Conservation (phyloP, 129 eudicot species). For the Heracleum sosnowskyi region DNA sequence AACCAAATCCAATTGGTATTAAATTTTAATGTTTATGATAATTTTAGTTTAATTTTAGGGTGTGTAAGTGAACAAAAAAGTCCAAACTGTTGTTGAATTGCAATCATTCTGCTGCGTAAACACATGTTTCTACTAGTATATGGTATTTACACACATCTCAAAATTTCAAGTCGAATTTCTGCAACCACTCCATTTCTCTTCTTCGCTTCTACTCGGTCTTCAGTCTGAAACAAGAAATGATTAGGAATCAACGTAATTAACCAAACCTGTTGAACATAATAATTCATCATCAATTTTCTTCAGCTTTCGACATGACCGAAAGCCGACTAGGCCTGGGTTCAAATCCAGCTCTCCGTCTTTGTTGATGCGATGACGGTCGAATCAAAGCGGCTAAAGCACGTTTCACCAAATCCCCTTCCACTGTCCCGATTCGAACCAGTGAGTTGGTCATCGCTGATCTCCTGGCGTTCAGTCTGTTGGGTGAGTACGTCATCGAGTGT, state of each 20-base stretch:
- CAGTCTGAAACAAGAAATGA: constrained; percentile 26
- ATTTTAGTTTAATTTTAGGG: background rate
- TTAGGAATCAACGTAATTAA: constrained; percentile 22
- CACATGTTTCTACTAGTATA: background rate
- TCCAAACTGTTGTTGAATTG: constrained; percentile 17
- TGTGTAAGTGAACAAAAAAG: background rate
- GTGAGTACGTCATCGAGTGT: constrained; percentile 46
- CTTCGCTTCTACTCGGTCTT: no score
- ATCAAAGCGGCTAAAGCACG: constrained; percentile 86
- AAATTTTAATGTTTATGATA: no score
- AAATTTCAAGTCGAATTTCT: constrained; percentile 16
- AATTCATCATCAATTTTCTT: constrained; percentile 28
- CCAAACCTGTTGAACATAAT: constrained; percentile 43
- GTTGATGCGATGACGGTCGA: constrained; percentile 92
- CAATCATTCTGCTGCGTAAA: constrained; percentile 22
- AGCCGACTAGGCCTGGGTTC: constrained; percentile 74
- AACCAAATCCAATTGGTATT: no score
- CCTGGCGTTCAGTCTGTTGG: constrained; percentile 56
- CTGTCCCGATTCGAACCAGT: constrained; percentile 83
- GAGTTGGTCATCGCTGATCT: constrained; percentile 98
- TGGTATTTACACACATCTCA: constrained; percentile 19
- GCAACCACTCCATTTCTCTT: background rate
- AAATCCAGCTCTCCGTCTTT: constrained; percentile 59
- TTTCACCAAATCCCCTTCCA: constrained; percentile 89
- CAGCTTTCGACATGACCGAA: constrained; percentile 74